Base-by-base conservation (phyloP, 2,329 filamentous ascomycete species). In the Exophiala oligosperma region DNA sequence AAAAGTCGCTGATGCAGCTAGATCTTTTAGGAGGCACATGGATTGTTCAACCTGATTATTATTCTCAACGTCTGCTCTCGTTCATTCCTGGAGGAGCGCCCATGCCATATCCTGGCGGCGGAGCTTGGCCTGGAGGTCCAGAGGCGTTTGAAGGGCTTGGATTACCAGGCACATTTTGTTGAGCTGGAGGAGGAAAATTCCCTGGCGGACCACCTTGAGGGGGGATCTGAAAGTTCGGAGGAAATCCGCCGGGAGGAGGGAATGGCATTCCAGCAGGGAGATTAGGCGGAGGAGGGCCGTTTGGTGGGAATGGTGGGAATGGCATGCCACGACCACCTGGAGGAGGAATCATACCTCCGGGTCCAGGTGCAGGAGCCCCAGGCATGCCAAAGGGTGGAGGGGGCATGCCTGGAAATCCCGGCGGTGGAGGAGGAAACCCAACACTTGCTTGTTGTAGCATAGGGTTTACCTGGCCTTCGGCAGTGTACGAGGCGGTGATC, bases 401-500 rank as follows among this genome's bases (percentile, higher is more conserved):
- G 59, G 73, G 21, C 44, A 37, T 49, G 37, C 24, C 84, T 46
- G 87, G 85, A 71, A 91, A 87, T 59, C 77, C 80, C 70, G 87
- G 89, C 75, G 65, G 82, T 79, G 52, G 81, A 72, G 81, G 78
- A 41, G 75, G 74, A 64, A 75, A 76, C 54, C 77, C 77, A 47
- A 73, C 74, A 3, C 70, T 72, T 8, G 64, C 64, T 50, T 84
- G 84, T 71, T 87, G 86, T 75, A 93, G 85, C 85, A 94, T 91
- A 52, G 90, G 92, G 74, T 96, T 97, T 61, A 86, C 85, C 74
- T 97, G 92, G 69, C 94, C 94, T 78, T 96, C 94, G 67, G 91
- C 92, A 64, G 90, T 91, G 78, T 99, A 97, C 40, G 92, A 96
- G 44, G 87, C 91, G 43, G 94, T 97, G 76, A 99, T 99, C 68